Base-by-base conservation (phyloP, 225 moss, liverwort and hornwort genomes). In the Physcomitrellopsis africana region DNA sequence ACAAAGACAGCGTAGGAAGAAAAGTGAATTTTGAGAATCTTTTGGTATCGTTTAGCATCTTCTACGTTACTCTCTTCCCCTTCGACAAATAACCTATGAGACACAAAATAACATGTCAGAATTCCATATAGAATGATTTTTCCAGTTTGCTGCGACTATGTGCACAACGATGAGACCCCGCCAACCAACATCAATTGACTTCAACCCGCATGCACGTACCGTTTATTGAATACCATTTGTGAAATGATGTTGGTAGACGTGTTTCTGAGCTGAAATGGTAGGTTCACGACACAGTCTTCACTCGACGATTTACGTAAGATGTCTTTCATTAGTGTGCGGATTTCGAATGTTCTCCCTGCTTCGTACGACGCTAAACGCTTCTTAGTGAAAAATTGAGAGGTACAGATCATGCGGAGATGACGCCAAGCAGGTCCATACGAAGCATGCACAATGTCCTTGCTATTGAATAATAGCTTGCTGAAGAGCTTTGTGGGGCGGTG, bases 151-250 rank as follows among this genome's bases (percentile, higher is more conserved):
- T 70, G 13, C 53, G 20, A 15, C 13, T 44, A 45, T 22, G 58
- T 16, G 57, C 9, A 5, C 0, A 10, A 43, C 55, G n/a, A 15
- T 37, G 20, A 54, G 20, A 13, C 11, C 4, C 12, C 13, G 11
- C 52, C 16, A 7, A 59, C 32, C 32, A 59, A 3, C 45, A 45
- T 12, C 8, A 16, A n/a, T 24, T 22, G 70, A 46, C 58, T 43
- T 17, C 45, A 62, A 13, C 12, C 22, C 24, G 1, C 9, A 10
- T 27, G 10, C 7, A 51, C 56, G 45, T 70, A 78, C 78, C 85
- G 78, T 68, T 89, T 86, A 65, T 89, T 89, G 60, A 86, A 77
- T 41, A 89, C 80, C 86, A 86, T 87, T 13, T 88, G 83, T 48
- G 89, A 85, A 17, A 89, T 82, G 26, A 81, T 55, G 67, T 92